These are phyloP conservation scores for Haplographium delicatum DNA, from an alignment of 495 filamentous ascomycete genomes.

Conservation along the genomic window DNA sequence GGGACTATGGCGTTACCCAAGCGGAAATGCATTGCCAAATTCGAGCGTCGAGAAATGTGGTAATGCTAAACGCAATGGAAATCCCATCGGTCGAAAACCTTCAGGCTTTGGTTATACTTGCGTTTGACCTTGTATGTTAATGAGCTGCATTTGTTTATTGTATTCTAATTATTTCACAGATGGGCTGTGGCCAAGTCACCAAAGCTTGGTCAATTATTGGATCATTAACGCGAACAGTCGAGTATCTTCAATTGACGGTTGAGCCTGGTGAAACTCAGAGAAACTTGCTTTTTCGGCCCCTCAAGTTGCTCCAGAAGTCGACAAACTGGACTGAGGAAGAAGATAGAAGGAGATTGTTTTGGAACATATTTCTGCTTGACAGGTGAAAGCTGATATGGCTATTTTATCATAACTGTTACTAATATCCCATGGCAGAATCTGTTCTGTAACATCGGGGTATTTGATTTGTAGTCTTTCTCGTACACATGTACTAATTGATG, in stretches of 20 bases:
- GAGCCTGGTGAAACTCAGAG: constrained; percentile 27
- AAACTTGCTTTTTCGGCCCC: constrained; percentile 23
- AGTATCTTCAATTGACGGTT: constrained; percentile 33
- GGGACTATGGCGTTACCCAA: not conserved
- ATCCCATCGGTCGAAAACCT: constrained; percentile 31
- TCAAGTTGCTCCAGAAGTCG: constrained; percentile 20
- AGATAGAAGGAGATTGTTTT: constrained; percentile 35
- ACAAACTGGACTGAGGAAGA: constrained; percentile 34
- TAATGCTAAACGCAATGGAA: constrained; percentile 31
- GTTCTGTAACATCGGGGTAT: constrained; percentile 8
- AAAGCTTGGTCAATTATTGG: constrained; percentile 35
- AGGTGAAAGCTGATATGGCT: constrained; percentile 30
- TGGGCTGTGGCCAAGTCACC: constrained; percentile 25
- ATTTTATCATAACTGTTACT: constrained; percentile 11
- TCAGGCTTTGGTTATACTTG: constrained; percentile 33
- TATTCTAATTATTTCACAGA: too few relatives aligned
- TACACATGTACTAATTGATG: too few relatives aligned
- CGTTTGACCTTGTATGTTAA: constrained; percentile 18
- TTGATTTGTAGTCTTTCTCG: not conserved
- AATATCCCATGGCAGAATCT: not conserved
- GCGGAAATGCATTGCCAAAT: constrained; percentile 24
- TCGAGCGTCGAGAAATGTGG: constrained; percentile 25
- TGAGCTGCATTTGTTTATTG: too few relatives aligned
- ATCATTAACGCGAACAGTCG: constrained; percentile 34
- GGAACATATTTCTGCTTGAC: constrained; percentile 38